These are phyloP conservation scores for Centaurea solstitialis DNA, from an alignment of 129 eudicot species.

Conservation along the genomic window DNA sequence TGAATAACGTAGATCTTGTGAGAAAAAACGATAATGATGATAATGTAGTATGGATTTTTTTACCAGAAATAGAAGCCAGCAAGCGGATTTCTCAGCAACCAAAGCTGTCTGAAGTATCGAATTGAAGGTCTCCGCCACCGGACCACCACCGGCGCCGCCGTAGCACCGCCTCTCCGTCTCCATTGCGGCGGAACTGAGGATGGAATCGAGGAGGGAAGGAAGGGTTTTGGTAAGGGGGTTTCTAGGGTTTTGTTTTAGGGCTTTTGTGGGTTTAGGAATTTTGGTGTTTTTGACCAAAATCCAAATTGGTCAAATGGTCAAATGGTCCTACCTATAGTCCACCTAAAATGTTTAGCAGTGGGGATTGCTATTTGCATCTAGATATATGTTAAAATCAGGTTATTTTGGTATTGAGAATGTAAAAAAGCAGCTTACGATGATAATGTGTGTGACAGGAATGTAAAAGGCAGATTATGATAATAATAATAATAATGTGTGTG, in stretches of 20 bases:
- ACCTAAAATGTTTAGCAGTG: too few species aligned
- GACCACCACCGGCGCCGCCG: conserved; percentile 9
- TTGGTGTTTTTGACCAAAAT: conserved; percentile 7
- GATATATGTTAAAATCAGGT: too few species aligned
- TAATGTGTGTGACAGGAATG: too few species aligned
- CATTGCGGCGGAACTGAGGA: conserved; percentile 16
- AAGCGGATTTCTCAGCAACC: conserved; percentile 38
- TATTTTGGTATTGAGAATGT: too few species aligned
- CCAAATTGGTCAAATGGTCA: conserved; percentile 7
- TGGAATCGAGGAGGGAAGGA: not conserved
- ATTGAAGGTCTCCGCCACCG: conserved; percentile 16
- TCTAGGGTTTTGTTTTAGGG: conserved; percentile 21
- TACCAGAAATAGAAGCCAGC: conserved; percentile 46
- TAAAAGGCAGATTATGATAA: too few species aligned
- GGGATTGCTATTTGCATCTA: too few species aligned
- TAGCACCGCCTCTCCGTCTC: conserved; percentile 17
- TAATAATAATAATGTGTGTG: too few species aligned
- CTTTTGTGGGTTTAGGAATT: conserved; percentile 22
- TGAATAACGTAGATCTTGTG: conserved; percentile 21
- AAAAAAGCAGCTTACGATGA: too few species aligned
- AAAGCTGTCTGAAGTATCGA: conserved; percentile 22
- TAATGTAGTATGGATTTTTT: conserved; percentile 18
- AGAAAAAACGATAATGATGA: not conserved
- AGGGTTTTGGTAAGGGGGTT: not conserved
- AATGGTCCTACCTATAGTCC: not conserved